Percentiles rank a stretch among this genome's conserved stretches.
phyloP scores from a whole-genome alignment of 164 flowering plant species.

The Vitis rupestris region DNA sequence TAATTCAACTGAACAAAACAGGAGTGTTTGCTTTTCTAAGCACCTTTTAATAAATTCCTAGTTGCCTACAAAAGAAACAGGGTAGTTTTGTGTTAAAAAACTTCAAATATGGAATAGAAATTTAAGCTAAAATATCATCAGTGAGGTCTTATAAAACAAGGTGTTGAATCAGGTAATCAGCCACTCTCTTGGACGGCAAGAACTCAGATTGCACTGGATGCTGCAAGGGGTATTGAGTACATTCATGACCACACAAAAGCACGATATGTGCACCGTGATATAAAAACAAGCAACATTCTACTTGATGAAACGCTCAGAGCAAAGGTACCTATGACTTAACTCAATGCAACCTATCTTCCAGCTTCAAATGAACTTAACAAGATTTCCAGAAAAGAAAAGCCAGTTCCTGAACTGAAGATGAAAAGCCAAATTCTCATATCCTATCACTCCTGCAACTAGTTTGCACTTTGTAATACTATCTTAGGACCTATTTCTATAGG shows the following conservation, averaged over 20 bases:
- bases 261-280: constrained; percentile 70
- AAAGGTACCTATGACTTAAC: constrained; percentile 35
- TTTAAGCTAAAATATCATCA: background rate
- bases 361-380: background rate
- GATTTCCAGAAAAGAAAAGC: background rate
- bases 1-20: too few relatives aligned
- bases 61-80: too few relatives aligned
- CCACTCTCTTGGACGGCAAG: constrained; percentile 73
- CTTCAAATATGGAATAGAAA: background rate
- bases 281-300: constrained; percentile 72
- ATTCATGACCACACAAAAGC: constrained; percentile 76
- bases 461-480: background rate
- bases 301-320: constrained; percentile 62
- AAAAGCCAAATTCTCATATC: too few relatives aligned
- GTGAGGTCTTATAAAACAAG: background rate
- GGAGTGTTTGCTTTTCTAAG: too few relatives aligned
- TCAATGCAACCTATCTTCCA: too few relatives aligned
- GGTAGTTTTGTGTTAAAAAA: too few relatives aligned
- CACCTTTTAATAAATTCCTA: too few relatives aligned
- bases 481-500: constrained; percentile 31
- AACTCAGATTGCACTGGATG: constrained; percentile 62
- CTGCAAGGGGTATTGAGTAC: constrained; percentile 73
- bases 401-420: background rate
- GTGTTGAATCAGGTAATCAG: constrained; percentile 42
- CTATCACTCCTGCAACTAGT: background rate